These are phyloP conservation scores for Saccharomyces jurei DNA, from an alignment of 805 yeast genomes.

Conservation along the genomic window DNA sequence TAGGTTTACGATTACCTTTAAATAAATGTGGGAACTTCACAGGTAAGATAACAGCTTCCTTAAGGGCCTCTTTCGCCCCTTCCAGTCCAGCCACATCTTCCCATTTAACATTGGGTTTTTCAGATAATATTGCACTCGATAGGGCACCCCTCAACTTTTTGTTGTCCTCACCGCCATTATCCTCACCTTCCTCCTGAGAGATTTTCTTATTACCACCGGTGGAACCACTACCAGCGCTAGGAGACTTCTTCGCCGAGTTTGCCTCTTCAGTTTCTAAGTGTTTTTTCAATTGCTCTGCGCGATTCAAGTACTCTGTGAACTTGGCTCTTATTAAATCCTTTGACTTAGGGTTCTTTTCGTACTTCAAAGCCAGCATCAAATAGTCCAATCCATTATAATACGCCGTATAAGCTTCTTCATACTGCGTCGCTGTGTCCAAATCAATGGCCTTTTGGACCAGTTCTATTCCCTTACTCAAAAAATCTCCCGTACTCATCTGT, in stretches of 20 bases:
- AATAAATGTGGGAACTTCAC: slow-evolving; percentile 93
- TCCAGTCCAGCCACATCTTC: slow-evolving; percentile 94
- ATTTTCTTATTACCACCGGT: slow-evolving; percentile 42
- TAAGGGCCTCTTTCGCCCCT: slow-evolving; percentile 88
- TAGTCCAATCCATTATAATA: slow-evolving; percentile 92
- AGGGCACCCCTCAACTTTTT: slow-evolving; percentile 86
- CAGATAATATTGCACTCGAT: slow-evolving; percentile 84
- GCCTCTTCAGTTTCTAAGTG: slow-evolving; percentile 70
- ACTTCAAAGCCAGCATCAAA: slow-evolving; percentile 89
- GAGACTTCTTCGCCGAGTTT: slow-evolving; percentile 34
- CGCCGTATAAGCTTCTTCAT: slow-evolving; percentile 88
- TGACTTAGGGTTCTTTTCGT: slow-evolving; percentile 83
- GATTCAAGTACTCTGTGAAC: slow-evolving; percentile 79
- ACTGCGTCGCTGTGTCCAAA: slow-evolving; percentile 80
- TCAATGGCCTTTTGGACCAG: slow-evolving; percentile 91
- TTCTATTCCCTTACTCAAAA: slow-evolving; percentile 89
- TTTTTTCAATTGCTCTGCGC: slow-evolving; percentile 91
- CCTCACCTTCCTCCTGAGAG: slow-evolving; percentile 44
- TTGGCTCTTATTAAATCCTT: slow-evolving; percentile 83
- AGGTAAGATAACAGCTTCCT: slow-evolving; percentile 94
- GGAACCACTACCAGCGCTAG: slow-evolving; percentile 43
- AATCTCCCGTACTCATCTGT: slow-evolving; percentile 53
- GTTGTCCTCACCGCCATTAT: slow-evolving; percentile 70
- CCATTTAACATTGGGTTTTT: slow-evolving; percentile 91
- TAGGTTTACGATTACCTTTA: slow-evolving; percentile 89